These are phyloP conservation scores for Phylloporus sp. DNA, from an alignment of 768 basidiomycete genomes.

Conservation along the genomic window DNA sequence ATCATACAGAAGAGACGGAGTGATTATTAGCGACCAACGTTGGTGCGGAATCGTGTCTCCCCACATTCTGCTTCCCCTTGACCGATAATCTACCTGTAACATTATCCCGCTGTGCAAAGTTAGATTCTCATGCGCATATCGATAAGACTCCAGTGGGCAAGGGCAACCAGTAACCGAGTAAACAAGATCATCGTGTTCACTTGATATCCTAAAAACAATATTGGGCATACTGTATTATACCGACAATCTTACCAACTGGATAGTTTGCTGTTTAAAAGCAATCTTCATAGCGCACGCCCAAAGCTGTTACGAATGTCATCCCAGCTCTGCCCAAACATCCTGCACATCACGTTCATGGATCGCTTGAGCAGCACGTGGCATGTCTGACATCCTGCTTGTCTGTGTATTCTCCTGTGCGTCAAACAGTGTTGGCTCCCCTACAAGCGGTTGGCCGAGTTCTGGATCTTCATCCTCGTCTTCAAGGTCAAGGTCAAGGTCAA, in stretches of 20 bases:
- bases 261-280: neutral
- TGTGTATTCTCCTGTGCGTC: conserved; percentile 46
- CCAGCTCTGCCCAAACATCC: conserved; percentile 71
- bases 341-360: conserved; percentile 55
- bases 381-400: conserved; percentile 39
- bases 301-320: conserved; percentile 25
- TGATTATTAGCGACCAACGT: conserved; percentile 23
- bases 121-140: neutral
- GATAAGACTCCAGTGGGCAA: neutral
- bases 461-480: conserved; percentile 56
- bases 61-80: conserved; percentile 9
- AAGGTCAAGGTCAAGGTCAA: conserved; percentile 75
- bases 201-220: neutral
- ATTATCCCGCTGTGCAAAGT: conserved; percentile 9
- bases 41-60: neutral
- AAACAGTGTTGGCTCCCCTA: conserved; percentile 59
- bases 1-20: conserved; percentile 83
- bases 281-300: conserved; percentile 5
- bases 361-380: conserved; percentile 59
- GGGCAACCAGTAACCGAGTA: too few relatives aligned
- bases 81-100: conserved; percentile 25
- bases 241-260: neutral
- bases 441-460: conserved; percentile 55
- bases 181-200: neutral
- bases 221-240: neutral